These are phyloP conservation scores for Cyberlindnera mississippiensis DNA, from an alignment of 805 yeast species.

Conservation along the genomic window DNA sequence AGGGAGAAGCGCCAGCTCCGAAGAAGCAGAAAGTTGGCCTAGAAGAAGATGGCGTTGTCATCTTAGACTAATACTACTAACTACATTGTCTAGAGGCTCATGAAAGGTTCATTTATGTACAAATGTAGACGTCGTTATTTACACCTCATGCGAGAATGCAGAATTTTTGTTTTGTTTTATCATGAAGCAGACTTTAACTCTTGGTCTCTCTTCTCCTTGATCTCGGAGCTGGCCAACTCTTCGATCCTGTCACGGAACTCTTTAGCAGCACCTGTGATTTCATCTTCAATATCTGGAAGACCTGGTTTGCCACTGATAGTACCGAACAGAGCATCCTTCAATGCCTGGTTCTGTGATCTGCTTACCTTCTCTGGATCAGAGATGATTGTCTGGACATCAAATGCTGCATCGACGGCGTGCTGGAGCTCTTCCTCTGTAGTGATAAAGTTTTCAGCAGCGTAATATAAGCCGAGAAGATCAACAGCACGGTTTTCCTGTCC, in stretches of 20 bases:
- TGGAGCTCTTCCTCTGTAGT: constrained; percentile 66
- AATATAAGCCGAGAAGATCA: constrained; percentile 65
- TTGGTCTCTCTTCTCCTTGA: too few relatives aligned
- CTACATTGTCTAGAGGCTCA: too few relatives aligned
- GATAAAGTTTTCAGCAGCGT: constrained; percentile 63
- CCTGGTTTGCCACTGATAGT: constrained; percentile 33
- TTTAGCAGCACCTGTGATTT: constrained; percentile 30
- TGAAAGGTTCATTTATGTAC: too few relatives aligned
- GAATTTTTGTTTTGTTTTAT: too few relatives aligned
- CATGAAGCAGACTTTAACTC: too few relatives aligned
- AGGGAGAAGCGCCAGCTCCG: constrained; percentile 5
- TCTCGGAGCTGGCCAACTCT: constrained; percentile 10
- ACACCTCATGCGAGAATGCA: too few relatives aligned
- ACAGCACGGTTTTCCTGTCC: constrained; percentile 51
- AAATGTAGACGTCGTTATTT: too few relatives aligned
- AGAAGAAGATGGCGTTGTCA: neutral
- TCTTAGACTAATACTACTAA: too few relatives aligned
- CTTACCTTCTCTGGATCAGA: constrained; percentile 8
- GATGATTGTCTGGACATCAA: constrained; percentile 22
- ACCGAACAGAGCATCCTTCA: constrained; percentile 35
- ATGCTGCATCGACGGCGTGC: constrained; percentile 53
- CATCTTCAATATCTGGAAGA: constrained; percentile 33
- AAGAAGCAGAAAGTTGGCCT: constrained; percentile 12
- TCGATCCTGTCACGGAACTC: constrained; percentile 27
- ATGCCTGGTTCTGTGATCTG: constrained; percentile 22